Evolutionary conservation across 2,329 filamentous ascomycete genomes (phyloP).

Genomic region (Sphaerulina musiva): DNA sequence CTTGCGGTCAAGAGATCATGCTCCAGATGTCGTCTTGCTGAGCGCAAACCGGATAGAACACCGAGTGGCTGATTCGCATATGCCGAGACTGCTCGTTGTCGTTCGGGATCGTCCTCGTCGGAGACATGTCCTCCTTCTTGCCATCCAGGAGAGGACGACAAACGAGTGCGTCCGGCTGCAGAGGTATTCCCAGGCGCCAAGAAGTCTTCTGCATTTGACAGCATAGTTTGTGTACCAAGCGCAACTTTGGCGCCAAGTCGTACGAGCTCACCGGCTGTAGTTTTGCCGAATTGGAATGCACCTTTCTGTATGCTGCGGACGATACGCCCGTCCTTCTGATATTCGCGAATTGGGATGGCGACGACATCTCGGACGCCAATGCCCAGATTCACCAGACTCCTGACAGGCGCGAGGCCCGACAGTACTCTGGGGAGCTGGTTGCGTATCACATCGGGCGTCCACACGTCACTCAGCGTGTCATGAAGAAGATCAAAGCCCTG

Average conservation of each 20-base stretch:
- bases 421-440: constrained; percentile 87
- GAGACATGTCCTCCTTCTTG: constrained; percentile 41
- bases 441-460: constrained; percentile 85
- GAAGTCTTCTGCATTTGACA: constrained; percentile 81
- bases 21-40: constrained; percentile 74
- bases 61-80: constrained; percentile 93
- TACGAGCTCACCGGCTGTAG: constrained; percentile 88
- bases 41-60: constrained; percentile 76
- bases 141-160: constrained; percentile 35
- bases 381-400: constrained; percentile 84
- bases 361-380: constrained; percentile 80
- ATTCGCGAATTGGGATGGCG: constrained; percentile 84
- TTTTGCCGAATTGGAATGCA: constrained; percentile 80
- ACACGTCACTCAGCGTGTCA: constrained; percentile 86
- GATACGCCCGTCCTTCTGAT: constrained; percentile 86
- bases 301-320: constrained; percentile 90
- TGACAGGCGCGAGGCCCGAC: constrained; percentile 81
- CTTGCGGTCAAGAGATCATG: constrained; percentile 79
- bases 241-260: constrained; percentile 90
- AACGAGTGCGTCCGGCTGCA: constrained; percentile 15
- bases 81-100: constrained; percentile 72
- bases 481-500: constrained; percentile 86
- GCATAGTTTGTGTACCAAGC: constrained; percentile 86
- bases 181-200: constrained; percentile 42
- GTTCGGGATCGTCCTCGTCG: constrained; percentile 59